Base-by-base conservation (phyloP, 129 eudicot species). In the Cynara cardunculus region DNA sequence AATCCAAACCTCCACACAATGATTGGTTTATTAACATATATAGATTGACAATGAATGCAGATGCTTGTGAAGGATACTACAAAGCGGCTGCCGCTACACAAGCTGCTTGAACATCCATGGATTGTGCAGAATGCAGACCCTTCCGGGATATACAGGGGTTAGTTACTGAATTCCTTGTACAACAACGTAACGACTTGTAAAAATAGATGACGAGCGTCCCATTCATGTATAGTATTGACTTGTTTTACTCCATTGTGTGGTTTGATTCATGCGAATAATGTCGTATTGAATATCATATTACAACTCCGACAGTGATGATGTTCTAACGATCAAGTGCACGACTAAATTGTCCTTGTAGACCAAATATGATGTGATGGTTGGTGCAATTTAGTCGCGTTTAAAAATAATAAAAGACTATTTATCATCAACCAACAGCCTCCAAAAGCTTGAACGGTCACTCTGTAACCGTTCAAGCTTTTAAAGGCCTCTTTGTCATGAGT, bases 41-140 rank as follows among this genome's bases (percentile, higher is more conserved):
- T 37, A n/a, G 26, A 24, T 2, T 49, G 12, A 14, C n/a, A 46
- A n/a, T 26, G 59, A 18, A 24, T 26, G 46, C 87, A 93, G 98
- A 94, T 94, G 98, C 98, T 94, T 39, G 97, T 94, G 14, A 94
- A 85, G 84, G 97, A 91, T 72, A 85, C 96, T 30, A 66, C 96
- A 19, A 67, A 84, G 24, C 87, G 98, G 25, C 49, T 94, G 76
- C 94, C 97, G 9, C 80, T 94, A 53, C 96, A 94, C 90, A 94
- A 94, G 91, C 81, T 94, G 46, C 90, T 94, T 6, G 96, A 94
- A 85, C 98, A 94, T 86, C 96, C 98, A 21, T 94, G 98, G 98
- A 91, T 94, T 3, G 82, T 94, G 25, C 98, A 94, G 81, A 87
- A 94, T 84, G 98, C 97, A 71, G 98, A 94, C 78, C 98, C 98